A percentile compares a stretch with the other conserved stretches of the same genome.
phyloP scores from a whole-genome alignment of 176 grass and related monocot genomes.

The Oryza glumipatula region DNA sequence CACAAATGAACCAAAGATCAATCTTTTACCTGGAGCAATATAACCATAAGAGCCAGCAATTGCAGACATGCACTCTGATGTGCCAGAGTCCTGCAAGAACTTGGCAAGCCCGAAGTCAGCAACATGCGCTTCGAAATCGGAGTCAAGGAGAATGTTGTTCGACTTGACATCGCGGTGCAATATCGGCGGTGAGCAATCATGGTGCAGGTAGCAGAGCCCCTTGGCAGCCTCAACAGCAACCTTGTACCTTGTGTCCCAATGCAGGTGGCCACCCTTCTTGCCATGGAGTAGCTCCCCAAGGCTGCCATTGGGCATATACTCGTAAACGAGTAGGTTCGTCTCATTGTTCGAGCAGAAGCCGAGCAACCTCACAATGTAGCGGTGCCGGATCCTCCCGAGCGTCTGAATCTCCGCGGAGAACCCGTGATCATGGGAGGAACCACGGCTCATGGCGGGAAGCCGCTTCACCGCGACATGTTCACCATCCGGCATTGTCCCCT shows the following conservation, averaged over 20 bases:
- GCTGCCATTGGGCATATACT: slow-evolving; percentile 98
- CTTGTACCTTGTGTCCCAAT: slow-evolving; percentile 89
- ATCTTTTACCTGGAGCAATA: slow-evolving; percentile 84
- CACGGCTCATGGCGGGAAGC: slow-evolving; percentile 72
- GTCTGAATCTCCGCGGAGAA: slow-evolving; percentile 98
- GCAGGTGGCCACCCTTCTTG: slow-evolving; percentile 87
- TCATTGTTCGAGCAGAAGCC: slow-evolving; percentile 94
- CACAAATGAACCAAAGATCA: slow-evolving; percentile 19
- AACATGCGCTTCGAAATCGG: slow-evolving; percentile 81
- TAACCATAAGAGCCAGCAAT: slow-evolving; percentile 97
- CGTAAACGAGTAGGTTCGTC: slow-evolving; percentile 87
- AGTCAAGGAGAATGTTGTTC: slow-evolving; percentile 95
- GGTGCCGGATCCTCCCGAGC: slow-evolving; percentile 88
- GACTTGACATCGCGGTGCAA: slow-evolving; percentile 92
- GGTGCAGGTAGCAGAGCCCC: slow-evolving; percentile 96
- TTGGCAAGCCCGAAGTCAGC: slow-evolving; percentile 90
- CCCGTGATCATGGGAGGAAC: slow-evolving; percentile 89
- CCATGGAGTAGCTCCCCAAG: slow-evolving; percentile 94
- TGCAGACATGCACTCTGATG: slow-evolving; percentile 95
- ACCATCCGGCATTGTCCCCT: slow-evolving; percentile 84
- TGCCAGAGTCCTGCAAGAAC: slow-evolving; percentile 77
- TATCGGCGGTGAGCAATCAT: slow-evolving; percentile 83
- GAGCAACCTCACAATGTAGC: slow-evolving; percentile 84
- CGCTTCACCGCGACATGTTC: slow-evolving; percentile 89
- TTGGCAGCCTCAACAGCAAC: slow-evolving; percentile 92